Percentiles rank a stretch among this genome's conserved stretches.
Conservation (phyloP, 1,284 basidiomycete genomes). For the Vanrija sp. region DNA sequence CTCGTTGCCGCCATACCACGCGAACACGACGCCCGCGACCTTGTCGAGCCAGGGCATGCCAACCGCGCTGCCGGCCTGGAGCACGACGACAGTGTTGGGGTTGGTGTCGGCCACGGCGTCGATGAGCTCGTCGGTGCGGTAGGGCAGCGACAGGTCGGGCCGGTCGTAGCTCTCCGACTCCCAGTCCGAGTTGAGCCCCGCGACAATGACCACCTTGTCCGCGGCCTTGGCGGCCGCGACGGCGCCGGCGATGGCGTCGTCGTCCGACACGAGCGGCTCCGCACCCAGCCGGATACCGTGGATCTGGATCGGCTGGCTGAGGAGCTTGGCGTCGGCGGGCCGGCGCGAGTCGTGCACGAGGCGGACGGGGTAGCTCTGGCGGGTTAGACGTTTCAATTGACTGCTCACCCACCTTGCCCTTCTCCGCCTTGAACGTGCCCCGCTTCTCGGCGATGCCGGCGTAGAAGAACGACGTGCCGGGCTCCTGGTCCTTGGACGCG, state of each 20-base stretch:
- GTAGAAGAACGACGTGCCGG: conserved; percentile 21
- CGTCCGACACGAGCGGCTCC: conserved; percentile 56
- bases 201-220: conserved; percentile 60
- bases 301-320: neutral
- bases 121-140: conserved; percentile 59
- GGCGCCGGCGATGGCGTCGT: conserved; percentile 56
- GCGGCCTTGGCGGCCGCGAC: conserved; percentile 56
- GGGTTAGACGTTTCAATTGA: neutral
- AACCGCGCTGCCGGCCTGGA: conserved; percentile 64
- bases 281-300: conserved; percentile 57
- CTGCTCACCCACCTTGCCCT: conserved; percentile 23
- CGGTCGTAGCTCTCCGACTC: conserved; percentile 42
- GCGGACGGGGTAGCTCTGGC: conserved; percentile 21
- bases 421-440: conserved; percentile 19
- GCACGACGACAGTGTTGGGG: conserved; percentile 65
- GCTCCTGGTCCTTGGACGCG: conserved; percentile 55
- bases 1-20: conserved; percentile 74
- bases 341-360: conserved; percentile 27
- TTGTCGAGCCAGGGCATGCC: conserved; percentile 64
- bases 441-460: conserved; percentile 22
- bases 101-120: conserved; percentile 60
- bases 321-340: neutral
- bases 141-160: conserved; percentile 48
- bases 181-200: conserved; percentile 56
- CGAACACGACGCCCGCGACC: conserved; percentile 62